phyloP scores from a whole-genome alignment of 768 basidiomycete genomes.

The Termitomyces sp. region DNA sequence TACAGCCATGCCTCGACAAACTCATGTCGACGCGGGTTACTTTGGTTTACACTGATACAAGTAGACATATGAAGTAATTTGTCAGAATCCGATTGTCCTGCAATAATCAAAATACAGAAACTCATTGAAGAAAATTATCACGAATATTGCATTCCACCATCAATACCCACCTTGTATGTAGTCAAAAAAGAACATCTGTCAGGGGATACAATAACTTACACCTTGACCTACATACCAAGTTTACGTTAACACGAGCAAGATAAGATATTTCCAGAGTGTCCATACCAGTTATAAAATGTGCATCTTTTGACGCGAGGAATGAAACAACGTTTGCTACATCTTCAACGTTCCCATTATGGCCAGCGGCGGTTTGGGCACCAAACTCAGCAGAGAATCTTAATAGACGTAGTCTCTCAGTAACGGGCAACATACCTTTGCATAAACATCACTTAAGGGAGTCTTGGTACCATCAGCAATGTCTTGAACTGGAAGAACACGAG shows the following conservation, averaged over 20 bases:
- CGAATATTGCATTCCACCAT: constrained; percentile 6
- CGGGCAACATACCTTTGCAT: not conserved
- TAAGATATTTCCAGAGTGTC: not conserved
- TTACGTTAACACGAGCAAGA: not conserved
- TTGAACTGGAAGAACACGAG: not conserved
- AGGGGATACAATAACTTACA: constrained; percentile 2
- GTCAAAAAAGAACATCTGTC: not conserved
- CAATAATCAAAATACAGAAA: no score
- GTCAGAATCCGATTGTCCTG: no score
- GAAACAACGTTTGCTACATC: constrained; percentile 31
- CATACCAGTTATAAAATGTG: constrained; percentile 27
- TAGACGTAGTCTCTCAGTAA: not conserved
- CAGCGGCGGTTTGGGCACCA: constrained; percentile 3
- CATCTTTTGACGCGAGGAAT: constrained; percentile 29
- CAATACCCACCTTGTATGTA: not conserved
- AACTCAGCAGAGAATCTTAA: not conserved
- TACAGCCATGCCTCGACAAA: no score
- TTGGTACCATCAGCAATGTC: constrained; percentile 1
- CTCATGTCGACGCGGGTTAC: no score
- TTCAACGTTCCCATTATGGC: constrained; percentile 18
- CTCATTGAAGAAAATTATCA: not conserved
- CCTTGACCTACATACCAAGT: constrained; percentile 11
- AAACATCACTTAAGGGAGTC: not conserved
- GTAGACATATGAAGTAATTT: no score
- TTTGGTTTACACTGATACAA: no score